Percentiles rank a stretch among this genome's conserved stretches.
phyloP scores from a whole-genome alignment of 1,284 basidiomycete species.

The Testicularia cyperi region DNA sequence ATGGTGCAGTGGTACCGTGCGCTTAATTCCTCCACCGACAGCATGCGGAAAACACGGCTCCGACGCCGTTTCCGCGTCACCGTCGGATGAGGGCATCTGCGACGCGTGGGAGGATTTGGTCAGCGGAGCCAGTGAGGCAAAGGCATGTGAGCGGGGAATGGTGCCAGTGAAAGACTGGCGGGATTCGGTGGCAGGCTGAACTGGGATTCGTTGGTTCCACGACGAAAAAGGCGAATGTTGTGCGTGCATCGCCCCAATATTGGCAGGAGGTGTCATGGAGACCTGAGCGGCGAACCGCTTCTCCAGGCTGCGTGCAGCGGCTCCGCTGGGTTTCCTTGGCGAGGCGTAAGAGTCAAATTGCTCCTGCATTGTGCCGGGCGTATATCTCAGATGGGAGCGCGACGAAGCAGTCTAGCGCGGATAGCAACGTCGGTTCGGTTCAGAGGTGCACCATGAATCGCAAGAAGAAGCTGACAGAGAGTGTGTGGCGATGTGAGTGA shows the following conservation, averaged over 20 bases:
- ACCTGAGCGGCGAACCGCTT: slow-evolving; percentile 6
- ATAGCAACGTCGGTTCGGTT: too few species aligned
- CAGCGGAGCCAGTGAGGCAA: slow-evolving; percentile 9
- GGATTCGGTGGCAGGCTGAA: slow-evolving; percentile 3
- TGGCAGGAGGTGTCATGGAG: slow-evolving; percentile 31
- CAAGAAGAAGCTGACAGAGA: too few species aligned
- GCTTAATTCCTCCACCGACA: too few species aligned
- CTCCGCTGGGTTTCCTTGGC: not conserved
- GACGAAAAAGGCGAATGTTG: slow-evolving; percentile 11
- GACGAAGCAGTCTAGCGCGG: too few species aligned
- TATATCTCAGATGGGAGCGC: too few species aligned
- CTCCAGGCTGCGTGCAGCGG: not conserved
- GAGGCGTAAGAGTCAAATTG: not conserved
- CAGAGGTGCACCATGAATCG: too few species aligned
- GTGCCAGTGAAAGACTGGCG: not conserved
- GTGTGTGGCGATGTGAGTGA: too few species aligned
- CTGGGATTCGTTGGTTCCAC: not conserved
- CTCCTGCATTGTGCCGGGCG: not conserved
- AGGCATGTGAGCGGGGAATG: slow-evolving; percentile 18
- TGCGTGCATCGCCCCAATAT: slow-evolving; percentile 1
- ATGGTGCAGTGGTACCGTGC: too few species aligned
- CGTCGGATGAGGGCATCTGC: not conserved
- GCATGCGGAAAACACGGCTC: too few species aligned
- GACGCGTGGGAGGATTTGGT: not conserved
- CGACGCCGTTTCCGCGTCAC: too few species aligned